Conservation (phyloP, 2,329 filamentous ascomycete genomes). For the Fusarium keratoplasticum region DNA sequence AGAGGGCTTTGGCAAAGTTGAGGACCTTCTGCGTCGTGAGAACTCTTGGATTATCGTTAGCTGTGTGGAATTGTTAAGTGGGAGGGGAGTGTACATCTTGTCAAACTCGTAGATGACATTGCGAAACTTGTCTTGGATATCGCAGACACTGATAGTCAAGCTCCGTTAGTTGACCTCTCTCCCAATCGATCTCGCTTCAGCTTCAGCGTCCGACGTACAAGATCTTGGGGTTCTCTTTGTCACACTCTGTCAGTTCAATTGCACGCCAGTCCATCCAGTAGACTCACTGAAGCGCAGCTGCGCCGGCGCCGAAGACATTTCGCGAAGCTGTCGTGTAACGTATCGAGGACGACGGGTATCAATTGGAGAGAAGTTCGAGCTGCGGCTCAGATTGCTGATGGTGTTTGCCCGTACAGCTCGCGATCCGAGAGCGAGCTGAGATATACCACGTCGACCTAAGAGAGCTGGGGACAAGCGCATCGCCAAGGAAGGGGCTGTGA, state of each 20-base stretch:
- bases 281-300: conserved; percentile 51
- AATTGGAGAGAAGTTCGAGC: neutral
- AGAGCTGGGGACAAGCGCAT: conserved; percentile 26
- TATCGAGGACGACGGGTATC: conserved; percentile 1
- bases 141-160: conserved; percentile 76
- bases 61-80: neutral
- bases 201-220: conserved; percentile 54
- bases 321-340: conserved; percentile 13
- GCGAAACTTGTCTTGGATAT: conserved; percentile 94
- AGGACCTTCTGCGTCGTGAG: conserved; percentile 77
- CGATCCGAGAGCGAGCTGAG: conserved; percentile 25
- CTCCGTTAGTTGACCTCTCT: neutral
- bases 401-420: conserved; percentile 9
- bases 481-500: neutral
- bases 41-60: conserved; percentile 55
- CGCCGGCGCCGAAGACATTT: conserved; percentile 26
- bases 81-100: conserved; percentile 71
- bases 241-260: neutral
- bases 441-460: conserved; percentile 33
- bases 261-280: neutral
- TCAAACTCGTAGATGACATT: conserved; percentile 85
- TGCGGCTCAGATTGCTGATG: neutral
- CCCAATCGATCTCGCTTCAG: neutral
- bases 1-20: conserved; percentile 70
- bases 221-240: conserved; percentile 60